These are phyloP conservation scores for Vanrija sp. DNA, from an alignment of 1,284 basidiomycete species.

Conservation along the genomic window DNA sequence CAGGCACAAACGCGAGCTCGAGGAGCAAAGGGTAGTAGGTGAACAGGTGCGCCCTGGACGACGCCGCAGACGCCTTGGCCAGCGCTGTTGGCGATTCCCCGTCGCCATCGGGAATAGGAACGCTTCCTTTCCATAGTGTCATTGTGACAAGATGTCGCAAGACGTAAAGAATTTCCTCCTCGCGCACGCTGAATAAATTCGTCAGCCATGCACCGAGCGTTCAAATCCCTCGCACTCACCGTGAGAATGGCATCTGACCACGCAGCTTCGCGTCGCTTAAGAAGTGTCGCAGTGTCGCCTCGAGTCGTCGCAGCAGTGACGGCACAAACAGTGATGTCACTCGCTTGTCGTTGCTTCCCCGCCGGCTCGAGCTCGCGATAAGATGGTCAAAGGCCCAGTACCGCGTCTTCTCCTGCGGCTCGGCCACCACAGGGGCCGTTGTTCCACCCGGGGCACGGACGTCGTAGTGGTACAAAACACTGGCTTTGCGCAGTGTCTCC, in stretches of 20 bases:
- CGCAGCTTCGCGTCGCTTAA: constrained; percentile 76
- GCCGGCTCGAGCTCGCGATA: constrained; percentile 49
- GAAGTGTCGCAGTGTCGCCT: constrained; percentile 63
- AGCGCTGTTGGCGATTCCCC: constrained; percentile 25
- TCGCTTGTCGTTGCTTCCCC: background rate
- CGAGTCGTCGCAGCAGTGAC: constrained; percentile 67
- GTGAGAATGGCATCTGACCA: constrained; percentile 76
- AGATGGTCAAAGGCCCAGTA: constrained; percentile 93
- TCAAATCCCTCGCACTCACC: constrained; percentile 58
- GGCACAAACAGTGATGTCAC: constrained; percentile 8
- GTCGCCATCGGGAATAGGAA: background rate
- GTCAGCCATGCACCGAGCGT: constrained; percentile 53
- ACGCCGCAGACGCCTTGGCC: constrained; percentile 57
- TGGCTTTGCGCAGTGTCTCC: constrained; percentile 70
- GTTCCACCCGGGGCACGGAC: constrained; percentile 23
- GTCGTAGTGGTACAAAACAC: constrained; percentile 58
- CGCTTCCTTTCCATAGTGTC: constrained; percentile 63
- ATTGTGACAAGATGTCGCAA: constrained; percentile 69
- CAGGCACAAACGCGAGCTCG: constrained; percentile 67
- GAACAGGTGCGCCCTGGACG: constrained; percentile 73
- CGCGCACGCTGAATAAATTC: constrained; percentile 59
- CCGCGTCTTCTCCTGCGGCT: constrained; percentile 75
- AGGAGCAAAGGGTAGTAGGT: constrained; percentile 73
- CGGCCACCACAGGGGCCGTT: constrained; percentile 45
- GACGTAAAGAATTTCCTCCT: constrained; percentile 85